Conservation (phyloP, 495 filamentous ascomycete species). For the Aspergillus kassunensis region DNA sequence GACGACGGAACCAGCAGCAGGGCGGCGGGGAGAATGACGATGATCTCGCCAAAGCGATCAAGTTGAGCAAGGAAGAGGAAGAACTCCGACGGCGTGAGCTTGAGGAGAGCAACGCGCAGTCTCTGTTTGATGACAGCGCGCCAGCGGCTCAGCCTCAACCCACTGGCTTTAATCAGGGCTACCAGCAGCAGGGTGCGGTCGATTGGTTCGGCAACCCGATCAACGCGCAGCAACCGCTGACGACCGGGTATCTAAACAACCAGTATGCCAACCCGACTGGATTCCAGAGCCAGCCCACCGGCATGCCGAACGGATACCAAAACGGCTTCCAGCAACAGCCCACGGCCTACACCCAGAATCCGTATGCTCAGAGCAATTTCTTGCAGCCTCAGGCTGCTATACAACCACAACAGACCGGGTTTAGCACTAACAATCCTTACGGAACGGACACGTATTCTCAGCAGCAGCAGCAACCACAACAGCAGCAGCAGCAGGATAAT, state of each 20-base stretch:
- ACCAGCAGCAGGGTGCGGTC: constrained; percentile 90
- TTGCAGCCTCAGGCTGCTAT: constrained; percentile 48
- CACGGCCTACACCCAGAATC: constrained; percentile 57
- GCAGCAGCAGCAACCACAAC: constrained; percentile 43
- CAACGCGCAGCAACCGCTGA: constrained; percentile 67
- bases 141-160: constrained; percentile 67
- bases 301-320: constrained; percentile 61
- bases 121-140: constrained; percentile 75
- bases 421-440: constrained; percentile 67
- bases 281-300: constrained; percentile 60
- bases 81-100: constrained; percentile 80
- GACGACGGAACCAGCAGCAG: constrained; percentile 55
- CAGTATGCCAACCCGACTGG: constrained; percentile 73
- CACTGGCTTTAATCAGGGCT: constrained; percentile 91
- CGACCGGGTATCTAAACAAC: constrained; percentile 79
- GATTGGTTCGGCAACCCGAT: constrained; percentile 97
- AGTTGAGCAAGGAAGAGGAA: constrained; percentile 93
- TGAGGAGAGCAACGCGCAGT: constrained; percentile 81
- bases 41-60: constrained; percentile 91
- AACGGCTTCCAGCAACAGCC: constrained; percentile 64
- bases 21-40: constrained; percentile 63
- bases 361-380: constrained; percentile 51
- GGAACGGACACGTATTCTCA: constrained; percentile 46
- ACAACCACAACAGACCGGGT: constrained; percentile 71
- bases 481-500: constrained; percentile 49